Evolutionary conservation across 148 eudicot genomes (phyloP).

Genomic region (Vaccinium macrocarpon): DNA sequence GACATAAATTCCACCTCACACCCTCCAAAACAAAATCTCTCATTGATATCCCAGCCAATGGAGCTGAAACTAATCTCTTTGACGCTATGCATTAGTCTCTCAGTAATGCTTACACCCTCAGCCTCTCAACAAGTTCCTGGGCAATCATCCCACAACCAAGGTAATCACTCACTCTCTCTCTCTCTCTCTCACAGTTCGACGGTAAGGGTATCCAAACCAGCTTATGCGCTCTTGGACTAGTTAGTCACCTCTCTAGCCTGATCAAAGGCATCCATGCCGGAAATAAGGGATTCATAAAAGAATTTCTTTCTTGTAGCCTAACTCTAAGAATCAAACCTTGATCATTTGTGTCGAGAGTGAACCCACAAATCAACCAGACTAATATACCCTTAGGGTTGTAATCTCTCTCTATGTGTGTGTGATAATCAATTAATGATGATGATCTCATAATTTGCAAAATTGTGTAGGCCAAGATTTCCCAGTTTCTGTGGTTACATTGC

Average conservation of each 20-base stretch:
- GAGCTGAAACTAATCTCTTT: slow-evolving; percentile 11
- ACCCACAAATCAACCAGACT: no score
- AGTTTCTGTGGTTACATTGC: slow-evolving; percentile 17
- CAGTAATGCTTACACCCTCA: slow-evolving; percentile 15
- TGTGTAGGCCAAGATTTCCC: slow-evolving; percentile 24
- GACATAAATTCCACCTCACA: neutral
- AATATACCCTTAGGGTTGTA: no score
- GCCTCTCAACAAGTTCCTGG: slow-evolving; percentile 21
- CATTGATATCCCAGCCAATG: neutral
- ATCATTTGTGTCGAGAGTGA: no score
- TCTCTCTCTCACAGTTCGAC: neutral
- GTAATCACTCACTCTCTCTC: slow-evolving; percentile 14
- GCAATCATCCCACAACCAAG: slow-evolving; percentile 17
- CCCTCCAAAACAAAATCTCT: neutral
- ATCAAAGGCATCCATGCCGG: no score
- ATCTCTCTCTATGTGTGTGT: no score
- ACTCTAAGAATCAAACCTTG: no score
- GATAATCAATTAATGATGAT: neutral
- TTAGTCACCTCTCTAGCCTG: no score
- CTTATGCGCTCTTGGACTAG: no score
- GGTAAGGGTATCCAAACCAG: no score
- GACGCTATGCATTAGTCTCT: slow-evolving; percentile 9
- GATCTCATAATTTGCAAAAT: neutral
- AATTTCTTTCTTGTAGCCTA: no score
- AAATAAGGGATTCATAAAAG: no score